Percentiles rank a stretch among this genome's conserved stretches.
phyloP scores from a whole-genome alignment of 2,329 filamentous ascomycete species.

The Aspergillus quadricinctus region DNA sequence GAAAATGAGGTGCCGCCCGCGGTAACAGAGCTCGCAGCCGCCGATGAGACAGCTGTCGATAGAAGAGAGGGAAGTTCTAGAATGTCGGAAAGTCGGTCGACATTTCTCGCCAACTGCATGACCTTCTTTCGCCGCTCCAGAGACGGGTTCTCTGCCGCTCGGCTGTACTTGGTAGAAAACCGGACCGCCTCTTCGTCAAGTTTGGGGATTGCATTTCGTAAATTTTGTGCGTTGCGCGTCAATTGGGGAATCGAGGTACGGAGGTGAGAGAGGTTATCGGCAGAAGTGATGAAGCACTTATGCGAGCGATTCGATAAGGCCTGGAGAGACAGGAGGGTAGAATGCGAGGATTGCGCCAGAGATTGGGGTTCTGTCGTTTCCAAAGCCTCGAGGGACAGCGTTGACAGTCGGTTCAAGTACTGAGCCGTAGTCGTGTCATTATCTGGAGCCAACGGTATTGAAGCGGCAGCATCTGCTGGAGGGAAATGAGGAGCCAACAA shows the following conservation, averaged over 20 bases:
- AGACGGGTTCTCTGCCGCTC: slow-evolving; percentile 63
- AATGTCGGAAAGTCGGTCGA: slow-evolving; percentile 84
- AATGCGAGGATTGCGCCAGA: slow-evolving; percentile 76
- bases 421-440: slow-evolving; percentile 37
- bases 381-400: slow-evolving; percentile 69
- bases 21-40: slow-evolving; percentile 33
- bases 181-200: slow-evolving; percentile 72
- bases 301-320: slow-evolving; percentile 85
- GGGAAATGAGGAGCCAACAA: slow-evolving; percentile 62
- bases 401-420: slow-evolving; percentile 75
- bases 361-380: slow-evolving; percentile 71
- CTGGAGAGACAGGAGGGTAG: slow-evolving; percentile 77
- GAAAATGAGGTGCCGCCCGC: slow-evolving; percentile 43
- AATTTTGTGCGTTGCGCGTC: slow-evolving; percentile 58
- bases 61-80: slow-evolving; percentile 84
- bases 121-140: slow-evolving; percentile 73
- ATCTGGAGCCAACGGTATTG: slow-evolving; percentile 4
- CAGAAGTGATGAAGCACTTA: slow-evolving; percentile 75
- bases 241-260: slow-evolving; percentile 67
- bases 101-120: slow-evolving; percentile 76
- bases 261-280: slow-evolving; percentile 71
- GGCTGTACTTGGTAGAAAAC: slow-evolving; percentile 81
- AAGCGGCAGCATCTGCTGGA: slow-evolving; percentile 24
- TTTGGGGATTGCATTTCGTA: slow-evolving; percentile 69
- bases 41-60: slow-evolving; percentile 61